Percentiles rank a stretch among this genome's conserved stretches.
Conservation (phyloP, 164 flowering plant genomes). For the Chimonanthus praecox region DNA sequence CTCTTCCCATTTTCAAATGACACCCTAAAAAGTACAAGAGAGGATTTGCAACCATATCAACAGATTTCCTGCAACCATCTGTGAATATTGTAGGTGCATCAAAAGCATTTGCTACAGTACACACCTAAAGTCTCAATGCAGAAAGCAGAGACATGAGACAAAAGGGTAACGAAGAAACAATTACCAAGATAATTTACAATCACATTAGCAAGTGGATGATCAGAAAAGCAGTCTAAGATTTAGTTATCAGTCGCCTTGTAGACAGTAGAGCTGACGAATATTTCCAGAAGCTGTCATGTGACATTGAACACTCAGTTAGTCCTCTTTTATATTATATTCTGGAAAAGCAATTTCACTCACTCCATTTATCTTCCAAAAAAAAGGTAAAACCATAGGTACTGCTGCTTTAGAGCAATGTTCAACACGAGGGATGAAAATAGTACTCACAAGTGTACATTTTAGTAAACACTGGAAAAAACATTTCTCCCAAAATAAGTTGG, state of each 20-base stretch:
- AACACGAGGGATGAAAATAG: no score
- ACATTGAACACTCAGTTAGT: no score
- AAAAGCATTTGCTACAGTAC: constrained; percentile 1
- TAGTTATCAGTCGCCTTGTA: constrained; percentile 60
- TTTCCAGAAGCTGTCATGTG: constrained; percentile 80
- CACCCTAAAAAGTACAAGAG: not conserved
- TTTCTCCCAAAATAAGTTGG: no score
- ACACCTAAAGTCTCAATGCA: constrained; percentile 1
- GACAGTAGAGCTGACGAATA: constrained; percentile 89
- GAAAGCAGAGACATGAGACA: not conserved
- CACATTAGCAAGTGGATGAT: constrained; percentile 6
- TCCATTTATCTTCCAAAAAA: no score
- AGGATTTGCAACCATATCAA: constrained; percentile 5
- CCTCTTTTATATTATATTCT: no score
- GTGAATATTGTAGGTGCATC: constrained; percentile 1
- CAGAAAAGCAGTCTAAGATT: not conserved
- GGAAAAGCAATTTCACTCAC: no score
- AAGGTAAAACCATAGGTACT: no score
- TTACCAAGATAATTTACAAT: constrained; percentile 19
- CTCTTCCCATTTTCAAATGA: not conserved
- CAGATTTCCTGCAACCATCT: not conserved
- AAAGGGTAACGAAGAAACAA: not conserved
- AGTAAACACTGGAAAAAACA: no score
- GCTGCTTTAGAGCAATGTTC: no score
- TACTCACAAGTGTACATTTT: no score